These are phyloP conservation scores for Ascobolus immersus DNA, from an alignment of 495 filamentous ascomycete species.

Conservation along the genomic window DNA sequence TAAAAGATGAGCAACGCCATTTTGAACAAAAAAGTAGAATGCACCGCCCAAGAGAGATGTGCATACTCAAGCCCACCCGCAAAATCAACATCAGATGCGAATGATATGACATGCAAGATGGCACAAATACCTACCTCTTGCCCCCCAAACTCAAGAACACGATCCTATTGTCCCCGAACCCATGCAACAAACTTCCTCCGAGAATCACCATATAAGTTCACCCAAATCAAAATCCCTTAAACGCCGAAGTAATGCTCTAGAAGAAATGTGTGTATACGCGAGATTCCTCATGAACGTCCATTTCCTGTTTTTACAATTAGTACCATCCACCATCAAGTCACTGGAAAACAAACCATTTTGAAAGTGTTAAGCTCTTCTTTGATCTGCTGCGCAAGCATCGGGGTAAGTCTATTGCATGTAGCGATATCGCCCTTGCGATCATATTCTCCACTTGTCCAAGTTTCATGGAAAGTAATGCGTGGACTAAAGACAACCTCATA, in stretches of 20 bases:
- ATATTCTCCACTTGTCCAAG: conserved; percentile 85
- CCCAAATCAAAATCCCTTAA: no score
- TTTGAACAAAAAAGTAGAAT: no score
- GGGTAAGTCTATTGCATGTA: conserved; percentile 91
- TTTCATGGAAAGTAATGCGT: conserved; percentile 82
- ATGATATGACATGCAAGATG: no score
- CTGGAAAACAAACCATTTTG: conserved; percentile 58
- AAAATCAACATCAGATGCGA: no score
- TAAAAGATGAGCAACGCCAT: no score
- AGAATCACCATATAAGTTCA: no score
- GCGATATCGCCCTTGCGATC: conserved; percentile 89
- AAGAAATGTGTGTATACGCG: conserved; percentile 99
- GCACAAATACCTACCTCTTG: no score
- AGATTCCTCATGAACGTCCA: conserved; percentile 97
- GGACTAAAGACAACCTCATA: conserved; percentile 79
- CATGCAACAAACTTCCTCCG: no score
- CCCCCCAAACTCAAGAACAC: no score
- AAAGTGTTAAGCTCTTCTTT: conserved; percentile 98
- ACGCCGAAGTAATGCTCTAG: conserved; percentile 30
- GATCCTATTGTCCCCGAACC: no score
- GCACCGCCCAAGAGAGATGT: no score
- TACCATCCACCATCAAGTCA: neutral
- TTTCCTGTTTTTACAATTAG: conserved; percentile 44
- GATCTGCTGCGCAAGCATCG: conserved; percentile 94
- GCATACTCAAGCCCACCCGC: no score